Base-by-base conservation (phyloP, 441 rosid species). In the Populus hybrid region DNA sequence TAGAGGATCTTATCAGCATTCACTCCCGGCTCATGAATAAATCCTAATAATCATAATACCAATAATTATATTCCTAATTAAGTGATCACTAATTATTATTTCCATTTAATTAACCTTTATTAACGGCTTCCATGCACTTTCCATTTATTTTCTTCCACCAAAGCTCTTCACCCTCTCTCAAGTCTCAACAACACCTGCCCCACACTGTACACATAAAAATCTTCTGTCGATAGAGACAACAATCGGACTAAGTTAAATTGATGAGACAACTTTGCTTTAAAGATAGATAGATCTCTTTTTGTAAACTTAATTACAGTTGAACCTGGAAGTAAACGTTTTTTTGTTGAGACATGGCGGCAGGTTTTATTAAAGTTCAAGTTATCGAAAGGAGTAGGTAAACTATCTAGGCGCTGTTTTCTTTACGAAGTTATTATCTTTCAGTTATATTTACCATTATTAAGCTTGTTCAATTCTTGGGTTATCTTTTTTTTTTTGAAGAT, bases 321-420 rank as follows among this genome's bases (percentile, higher is more conserved):
- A 46, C 2, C 38, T 42, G 30, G 11, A 63, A 73, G 77, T 74
- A 67, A 67, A 69, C 69, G 74, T 74, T 67, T 70, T 77, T 5
- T 5, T 36, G 9, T 65, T 23, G 65, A 63, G 57, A 14, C 7
- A 38, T 69, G 78, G 67, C 68, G 77, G 75, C 73, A 18, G 75
- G 72, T 75, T 69, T 76, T 70, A 70, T 77, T 78, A 80, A 76
- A 38, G 65, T 61, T 73, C 76, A 72, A 78, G 84, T 81, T 84
- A 82, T 74, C 69, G 42, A 26, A 72, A 67, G 81, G 74, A 75
- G 82, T 61, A 59, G 82, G 80, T 77, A 65, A 34, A 75, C 68
- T 83, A 81, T 85, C 86, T 83, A 81, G 85, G 72, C 77, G 78
- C 69, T 28, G 12, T 88, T 77, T 77, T 80, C 18, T 34, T n/a